Percentiles rank a stretch among this genome's conserved stretches.
These are phyloP conservation scores for Calonectria hongkongensis DNA, from an alignment of 2,329 filamentous ascomycete species.

Conservation along the genomic window DNA sequence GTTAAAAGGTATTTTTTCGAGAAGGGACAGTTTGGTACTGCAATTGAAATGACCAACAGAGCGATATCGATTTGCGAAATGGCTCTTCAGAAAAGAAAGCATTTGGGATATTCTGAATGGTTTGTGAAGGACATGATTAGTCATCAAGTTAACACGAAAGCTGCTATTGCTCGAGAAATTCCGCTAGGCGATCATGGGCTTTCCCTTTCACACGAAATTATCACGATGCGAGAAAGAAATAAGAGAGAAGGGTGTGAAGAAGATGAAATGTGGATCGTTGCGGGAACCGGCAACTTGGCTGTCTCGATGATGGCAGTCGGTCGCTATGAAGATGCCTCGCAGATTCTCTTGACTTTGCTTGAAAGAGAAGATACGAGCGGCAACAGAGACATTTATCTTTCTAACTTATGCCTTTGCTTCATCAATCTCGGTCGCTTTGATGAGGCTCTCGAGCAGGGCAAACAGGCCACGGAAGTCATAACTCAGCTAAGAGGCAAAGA, in stretches of 20 bases:
- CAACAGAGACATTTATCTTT: constrained; percentile 18
- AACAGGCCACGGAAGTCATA: background rate
- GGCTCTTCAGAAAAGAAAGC: background rate
- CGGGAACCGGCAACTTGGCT: constrained; percentile 10
- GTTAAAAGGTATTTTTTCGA: constrained; percentile 16
- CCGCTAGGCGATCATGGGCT: background rate
- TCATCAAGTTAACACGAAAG: constrained; percentile 16
- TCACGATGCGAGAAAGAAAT: constrained; percentile 1
- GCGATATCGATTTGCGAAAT: background rate
- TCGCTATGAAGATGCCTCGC: background rate
- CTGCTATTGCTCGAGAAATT: constrained; percentile 8
- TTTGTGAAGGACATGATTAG: constrained; percentile 17
- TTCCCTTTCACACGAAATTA: background rate
- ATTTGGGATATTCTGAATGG: constrained; percentile 17
- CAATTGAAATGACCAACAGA: background rate
- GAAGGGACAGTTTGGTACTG: background rate
- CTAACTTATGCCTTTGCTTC: constrained; percentile 5
- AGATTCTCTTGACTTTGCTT: background rate
- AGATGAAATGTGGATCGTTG: constrained; percentile 9
- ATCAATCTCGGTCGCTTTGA: background rate
- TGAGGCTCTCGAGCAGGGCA: background rate
- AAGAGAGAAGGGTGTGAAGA: constrained; percentile 1
- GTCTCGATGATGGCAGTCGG: constrained; percentile 6
- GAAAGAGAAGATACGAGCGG: background rate
- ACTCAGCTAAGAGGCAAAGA: background rate